phyloP scores from a whole-genome alignment of 73 alveolate genomes.

The Uronychia setigera region DNA sequence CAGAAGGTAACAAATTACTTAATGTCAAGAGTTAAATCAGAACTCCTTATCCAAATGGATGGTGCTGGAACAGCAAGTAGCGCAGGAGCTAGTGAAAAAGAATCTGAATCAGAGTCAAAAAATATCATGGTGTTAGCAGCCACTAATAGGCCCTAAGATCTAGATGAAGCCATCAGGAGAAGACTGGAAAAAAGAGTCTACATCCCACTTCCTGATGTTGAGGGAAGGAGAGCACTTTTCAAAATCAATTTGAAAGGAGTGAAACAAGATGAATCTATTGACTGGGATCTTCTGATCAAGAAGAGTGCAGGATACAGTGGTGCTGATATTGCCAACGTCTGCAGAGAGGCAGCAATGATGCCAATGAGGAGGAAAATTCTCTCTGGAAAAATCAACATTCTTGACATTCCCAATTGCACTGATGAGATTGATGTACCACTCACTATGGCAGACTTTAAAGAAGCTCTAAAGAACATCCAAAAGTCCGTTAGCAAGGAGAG shows the following conservation, averaged over 20 bases:
- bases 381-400: slow-evolving; percentile 29
- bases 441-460: slow-evolving; percentile 76
- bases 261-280: slow-evolving; percentile 28
- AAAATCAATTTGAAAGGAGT: slow-evolving; percentile 58
- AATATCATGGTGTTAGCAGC: slow-evolving; percentile 86
- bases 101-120: slow-evolving; percentile 51
- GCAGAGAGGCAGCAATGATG: slow-evolving; percentile 96
- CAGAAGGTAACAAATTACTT: too few relatives aligned
- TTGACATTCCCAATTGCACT: slow-evolving; percentile 14
- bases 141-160: slow-evolving; percentile 93
- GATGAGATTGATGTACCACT: slow-evolving; percentile 79
- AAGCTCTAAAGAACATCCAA: slow-evolving; percentile 81
- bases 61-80: slow-evolving; percentile 78
- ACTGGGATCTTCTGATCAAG: slow-evolving; percentile 73
- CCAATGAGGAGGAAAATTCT: slow-evolving; percentile 87
- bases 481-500: slow-evolving; percentile 76
- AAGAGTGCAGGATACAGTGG: slow-evolving; percentile 94
- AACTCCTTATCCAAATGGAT: slow-evolving; percentile 95
- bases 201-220: slow-evolving; percentile 91
- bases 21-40: slow-evolving; percentile 91
- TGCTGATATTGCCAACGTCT: slow-evolving; percentile 91
- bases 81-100: slow-evolving; percentile 61
- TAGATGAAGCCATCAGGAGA: slow-evolving; percentile 92
- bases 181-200: slow-evolving; percentile 73
- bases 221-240: slow-evolving; percentile 87